These are phyloP conservation scores for Eucalyptus sp. DNA, from an alignment of 345 rosid species.

Conservation along the genomic window DNA sequence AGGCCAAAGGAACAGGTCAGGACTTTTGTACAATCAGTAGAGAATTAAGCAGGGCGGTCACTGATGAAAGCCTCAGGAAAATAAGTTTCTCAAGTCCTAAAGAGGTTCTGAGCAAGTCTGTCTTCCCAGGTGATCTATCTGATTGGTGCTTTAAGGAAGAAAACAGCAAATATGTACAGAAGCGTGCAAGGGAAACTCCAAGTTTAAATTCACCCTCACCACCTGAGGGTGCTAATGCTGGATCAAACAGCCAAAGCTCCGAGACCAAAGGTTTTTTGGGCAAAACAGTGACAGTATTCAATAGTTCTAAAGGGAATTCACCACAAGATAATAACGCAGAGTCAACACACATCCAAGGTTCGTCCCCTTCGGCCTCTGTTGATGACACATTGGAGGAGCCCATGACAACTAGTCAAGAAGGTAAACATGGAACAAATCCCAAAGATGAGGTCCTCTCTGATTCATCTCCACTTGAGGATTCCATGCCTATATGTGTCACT, in stretches of 20 bases:
- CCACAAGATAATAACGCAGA: not conserved
- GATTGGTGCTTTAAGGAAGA: not conserved
- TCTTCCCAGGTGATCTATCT: not conserved
- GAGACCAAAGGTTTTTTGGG: not conserved
- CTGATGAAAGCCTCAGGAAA: not conserved
- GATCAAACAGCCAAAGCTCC: not conserved
- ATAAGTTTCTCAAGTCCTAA: not conserved
- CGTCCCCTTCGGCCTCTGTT: not conserved
- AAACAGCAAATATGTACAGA: not conserved
- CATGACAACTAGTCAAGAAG: not conserved
- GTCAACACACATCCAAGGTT: not conserved
- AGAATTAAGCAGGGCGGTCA: not conserved
- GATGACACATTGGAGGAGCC: not conserved
- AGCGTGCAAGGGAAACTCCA: not conserved
- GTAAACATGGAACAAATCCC: not conserved
- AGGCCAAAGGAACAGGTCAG: not conserved
- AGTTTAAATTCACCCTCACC: not conserved
- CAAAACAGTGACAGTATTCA: not conserved
- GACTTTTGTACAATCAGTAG: not conserved
- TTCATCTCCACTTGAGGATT: not conserved
- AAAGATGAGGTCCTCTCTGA: not conserved
- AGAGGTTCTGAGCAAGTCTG: not conserved
- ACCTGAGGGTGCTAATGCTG: not conserved
- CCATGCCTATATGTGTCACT: not conserved
- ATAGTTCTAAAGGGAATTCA: not conserved